Evolutionary conservation across 139 green algal genomes (phyloP), one percentile per base, ranked within the genome.

Genomic region (Eudorina sp.): DNA sequence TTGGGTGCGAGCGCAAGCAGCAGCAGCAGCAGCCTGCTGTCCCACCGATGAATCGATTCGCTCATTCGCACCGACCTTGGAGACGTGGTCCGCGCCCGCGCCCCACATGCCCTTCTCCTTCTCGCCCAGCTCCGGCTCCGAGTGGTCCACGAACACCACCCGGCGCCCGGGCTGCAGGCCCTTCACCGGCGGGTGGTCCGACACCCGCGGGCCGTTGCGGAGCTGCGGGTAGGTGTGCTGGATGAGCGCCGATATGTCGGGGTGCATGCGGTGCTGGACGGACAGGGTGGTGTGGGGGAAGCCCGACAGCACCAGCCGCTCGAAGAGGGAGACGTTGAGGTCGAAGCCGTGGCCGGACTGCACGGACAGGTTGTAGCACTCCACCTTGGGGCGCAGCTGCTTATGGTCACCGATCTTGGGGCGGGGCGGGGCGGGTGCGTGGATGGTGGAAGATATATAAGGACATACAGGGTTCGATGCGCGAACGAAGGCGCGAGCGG

Each of bases 301-400:
- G 78, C 88, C 85, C 6, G 38, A 6, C 43, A 86, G 34, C 46
- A 95, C 92, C 53, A 98, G 92, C 13, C 96, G 90, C 89, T 98
- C 96, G 89, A 98, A 98, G 29, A 98, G 84, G 3, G 95, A 98
- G 11, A 97, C 83, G 85, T 96, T 94, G 41, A 98, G 91, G 48
- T 94, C 88, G 89, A 94, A 91, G 58, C 95, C 95, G 2, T 85
- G n/a, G 53, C 85, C 90, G 0, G 91, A 92, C 79, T 94, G 77
- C 51, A 91, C 77, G 40, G 89, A 78, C 72, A 97, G 91, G 4
- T 90, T 23, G 62, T 94, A 97, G 55, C 86, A 64, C 34, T 97
- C 92, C 13, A 95, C 89, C 93, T 97, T 97, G 73, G 96, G 96
- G 0, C 95, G 92, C 60, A 98, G 94, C 92, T 98, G 96, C 92